Base-by-base conservation (phyloP, 179 eudicot species). In the Patellifolia procumbens region DNA sequence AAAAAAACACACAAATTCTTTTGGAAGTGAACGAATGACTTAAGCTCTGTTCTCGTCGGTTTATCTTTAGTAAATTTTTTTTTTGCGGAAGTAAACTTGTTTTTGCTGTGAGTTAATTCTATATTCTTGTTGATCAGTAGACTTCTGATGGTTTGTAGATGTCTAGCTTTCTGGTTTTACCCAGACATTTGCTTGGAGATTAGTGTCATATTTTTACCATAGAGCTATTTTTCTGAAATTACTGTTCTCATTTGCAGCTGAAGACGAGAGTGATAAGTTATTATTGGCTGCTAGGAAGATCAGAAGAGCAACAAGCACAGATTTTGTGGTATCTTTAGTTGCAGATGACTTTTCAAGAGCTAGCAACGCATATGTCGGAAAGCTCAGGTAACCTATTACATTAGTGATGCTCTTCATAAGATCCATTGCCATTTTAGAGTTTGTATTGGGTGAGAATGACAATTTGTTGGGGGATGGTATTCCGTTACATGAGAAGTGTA, bases 331-430 rank as follows among this genome's bases (percentile, higher is more conserved):
- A 76, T 92, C 98, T 63, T 76, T 92, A 68, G 96, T 89, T 77
- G 89, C 96, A 31, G 91, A 90, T 76, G 89, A 92, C 70, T 94
- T 94, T 76, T 94, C 98, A 49, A 88, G 91, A 81, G 87, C 95
- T 79, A 89, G 98, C 89, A 89, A 83, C 75, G 84, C 93, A 17
- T 89, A 90, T 75, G 89, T 90, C 56, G 97, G 97, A 55, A 93
- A 90, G 83, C 83, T 91, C 62, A 90, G 98, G 98, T 75, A 88
- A 87, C 83, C 83, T 28, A 52, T 49, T 68, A 19, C 59, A 26
- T 35, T 52, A 58, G 28, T 22, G n/a, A n/a, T n/a, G n/a, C n/a
- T n/a, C n/a, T n/a, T n/a, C n/a, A n/a, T n/a, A n/a, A n/a, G n/a
- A n/a, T n/a, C n/a, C n/a, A n/a, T n/a, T n/a, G n/a, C n/a, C n/a